Evolutionary conservation across 805 yeast genomes (phyloP).

Genomic region (Zygoascus ofunaensis): DNA sequence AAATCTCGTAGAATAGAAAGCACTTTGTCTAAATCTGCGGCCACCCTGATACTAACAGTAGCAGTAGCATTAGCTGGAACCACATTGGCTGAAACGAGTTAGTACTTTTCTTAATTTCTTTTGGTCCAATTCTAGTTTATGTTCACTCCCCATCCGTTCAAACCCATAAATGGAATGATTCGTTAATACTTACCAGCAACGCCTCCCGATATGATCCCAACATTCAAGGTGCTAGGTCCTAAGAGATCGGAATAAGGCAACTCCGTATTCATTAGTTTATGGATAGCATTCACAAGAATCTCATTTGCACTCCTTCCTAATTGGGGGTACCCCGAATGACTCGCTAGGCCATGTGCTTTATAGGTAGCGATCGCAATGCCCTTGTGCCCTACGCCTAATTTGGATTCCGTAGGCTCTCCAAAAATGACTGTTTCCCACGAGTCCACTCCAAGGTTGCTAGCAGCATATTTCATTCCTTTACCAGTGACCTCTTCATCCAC

Average conservation of each 20-base stretch:
- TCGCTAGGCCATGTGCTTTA: slow-evolving; percentile 44
- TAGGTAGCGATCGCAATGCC: slow-evolving; percentile 41
- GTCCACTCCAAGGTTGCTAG: slow-evolving; percentile 31
- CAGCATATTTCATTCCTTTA: slow-evolving; percentile 47
- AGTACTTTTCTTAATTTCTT: neutral
- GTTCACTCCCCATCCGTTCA: no score
- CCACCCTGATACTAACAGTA: slow-evolving; percentile 42
- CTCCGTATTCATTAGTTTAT: slow-evolving; percentile 35
- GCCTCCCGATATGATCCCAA: slow-evolving; percentile 51
- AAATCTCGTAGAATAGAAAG: slow-evolving; percentile 30
- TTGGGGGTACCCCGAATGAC: slow-evolving; percentile 66
- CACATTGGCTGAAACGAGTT: slow-evolving; percentile 34
- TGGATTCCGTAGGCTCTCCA: slow-evolving; percentile 70
- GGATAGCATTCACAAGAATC: slow-evolving; percentile 43
- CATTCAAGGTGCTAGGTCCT: slow-evolving; percentile 54
- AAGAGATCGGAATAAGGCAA: slow-evolving; percentile 45
- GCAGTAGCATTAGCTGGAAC: slow-evolving; percentile 52
- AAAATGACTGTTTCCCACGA: slow-evolving; percentile 55
- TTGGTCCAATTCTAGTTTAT: no score
- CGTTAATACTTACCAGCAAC: slow-evolving; percentile 34
- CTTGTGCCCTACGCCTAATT: slow-evolving; percentile 62
- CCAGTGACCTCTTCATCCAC: slow-evolving; percentile 70
- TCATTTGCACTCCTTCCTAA: slow-evolving; percentile 56
- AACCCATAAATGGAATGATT: neutral
- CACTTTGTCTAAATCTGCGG: slow-evolving; percentile 37